phyloP scores from a whole-genome alignment of 768 basidiomycete genomes.

The Mycena filopes region DNA sequence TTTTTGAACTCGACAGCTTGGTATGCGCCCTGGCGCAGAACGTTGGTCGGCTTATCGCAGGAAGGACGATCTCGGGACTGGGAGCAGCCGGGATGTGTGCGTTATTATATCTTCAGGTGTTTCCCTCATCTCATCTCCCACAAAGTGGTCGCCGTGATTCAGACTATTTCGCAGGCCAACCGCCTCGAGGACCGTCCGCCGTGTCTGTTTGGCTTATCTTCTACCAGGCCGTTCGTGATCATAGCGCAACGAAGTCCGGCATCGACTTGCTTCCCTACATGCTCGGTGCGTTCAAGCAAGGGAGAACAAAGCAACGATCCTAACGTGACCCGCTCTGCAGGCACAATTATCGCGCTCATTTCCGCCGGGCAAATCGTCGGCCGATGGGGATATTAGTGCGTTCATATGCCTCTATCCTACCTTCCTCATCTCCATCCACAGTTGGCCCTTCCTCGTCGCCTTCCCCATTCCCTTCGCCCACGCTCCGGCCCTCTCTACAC shows the following conservation, averaged over 20 bases:
- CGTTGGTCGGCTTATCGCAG: too few relatives aligned
- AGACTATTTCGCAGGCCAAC: too few relatives aligned
- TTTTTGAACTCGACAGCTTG: constrained; percentile 32
- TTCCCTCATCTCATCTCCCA: constrained; percentile 52
- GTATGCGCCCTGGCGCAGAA: too few relatives aligned
- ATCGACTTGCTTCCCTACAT: constrained; percentile 4
- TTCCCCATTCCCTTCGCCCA: constrained; percentile 4
- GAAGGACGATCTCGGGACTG: too few relatives aligned
- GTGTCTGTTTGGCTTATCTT: too few relatives aligned
- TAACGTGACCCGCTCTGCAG: too few relatives aligned
- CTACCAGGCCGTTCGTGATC: too few relatives aligned
- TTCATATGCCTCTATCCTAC: neutral
- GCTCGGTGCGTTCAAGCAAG: neutral
- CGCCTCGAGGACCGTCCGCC: too few relatives aligned
- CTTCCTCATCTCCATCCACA: neutral
- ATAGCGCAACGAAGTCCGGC: too few relatives aligned
- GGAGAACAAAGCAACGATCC: too few relatives aligned
- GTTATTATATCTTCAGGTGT: constrained; percentile 28
- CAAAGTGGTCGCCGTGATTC: constrained; percentile 1
- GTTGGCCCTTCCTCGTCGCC: constrained; percentile 32
- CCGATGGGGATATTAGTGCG: neutral
- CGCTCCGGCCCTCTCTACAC: constrained; percentile 13
- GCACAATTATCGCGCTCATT: neutral
- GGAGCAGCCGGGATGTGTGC: constrained; percentile 44
- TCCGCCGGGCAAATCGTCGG: neutral